phyloP scores from a whole-genome alignment of 2,329 filamentous ascomycete genomes.

The Endoconidiophora laricicola region DNA sequence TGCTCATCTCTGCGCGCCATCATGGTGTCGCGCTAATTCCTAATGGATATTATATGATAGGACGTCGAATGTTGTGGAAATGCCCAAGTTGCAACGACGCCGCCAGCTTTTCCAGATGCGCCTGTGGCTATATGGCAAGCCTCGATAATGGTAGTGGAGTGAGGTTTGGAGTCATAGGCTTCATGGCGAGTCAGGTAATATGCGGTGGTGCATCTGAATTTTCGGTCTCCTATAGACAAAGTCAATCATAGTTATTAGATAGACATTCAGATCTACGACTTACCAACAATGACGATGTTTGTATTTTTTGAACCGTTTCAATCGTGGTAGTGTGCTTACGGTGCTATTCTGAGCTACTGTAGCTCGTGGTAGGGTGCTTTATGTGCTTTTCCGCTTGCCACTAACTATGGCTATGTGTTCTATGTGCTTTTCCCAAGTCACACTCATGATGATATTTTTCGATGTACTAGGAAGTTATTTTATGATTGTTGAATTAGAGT shows the following conservation, averaged over 20 bases:
- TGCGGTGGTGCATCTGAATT: conserved; percentile 81
- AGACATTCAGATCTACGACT: conserved; percentile 13
- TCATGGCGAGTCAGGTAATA: conserved; percentile 84
- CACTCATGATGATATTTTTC: no score
- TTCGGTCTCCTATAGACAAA: conserved; percentile 53
- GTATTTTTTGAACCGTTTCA: conserved; percentile 15
- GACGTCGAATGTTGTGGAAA: conserved; percentile 72
- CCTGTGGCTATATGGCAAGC: conserved; percentile 74
- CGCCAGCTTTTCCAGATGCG: conserved; percentile 87
- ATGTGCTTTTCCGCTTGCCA: no score
- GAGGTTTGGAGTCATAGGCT: conserved; percentile 54
- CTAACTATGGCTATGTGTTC: no score
- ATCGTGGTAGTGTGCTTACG: no score
- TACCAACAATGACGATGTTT: conserved; percentile 35
- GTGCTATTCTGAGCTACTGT: no score
- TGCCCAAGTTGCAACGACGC: conserved; percentile 78
- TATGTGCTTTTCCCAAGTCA: no score
- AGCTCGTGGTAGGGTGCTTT: no score
- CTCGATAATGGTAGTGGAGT: conserved; percentile 75
- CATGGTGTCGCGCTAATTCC: conserved; percentile 70
- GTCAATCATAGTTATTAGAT: neutral
- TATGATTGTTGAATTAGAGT: no score
- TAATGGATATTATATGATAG: conserved; percentile 72
- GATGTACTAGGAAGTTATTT: no score
- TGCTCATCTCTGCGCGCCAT: conserved; percentile 66